Conservation (phyloP, 805 yeast species). For the Kodamaea lidongshanica region DNA sequence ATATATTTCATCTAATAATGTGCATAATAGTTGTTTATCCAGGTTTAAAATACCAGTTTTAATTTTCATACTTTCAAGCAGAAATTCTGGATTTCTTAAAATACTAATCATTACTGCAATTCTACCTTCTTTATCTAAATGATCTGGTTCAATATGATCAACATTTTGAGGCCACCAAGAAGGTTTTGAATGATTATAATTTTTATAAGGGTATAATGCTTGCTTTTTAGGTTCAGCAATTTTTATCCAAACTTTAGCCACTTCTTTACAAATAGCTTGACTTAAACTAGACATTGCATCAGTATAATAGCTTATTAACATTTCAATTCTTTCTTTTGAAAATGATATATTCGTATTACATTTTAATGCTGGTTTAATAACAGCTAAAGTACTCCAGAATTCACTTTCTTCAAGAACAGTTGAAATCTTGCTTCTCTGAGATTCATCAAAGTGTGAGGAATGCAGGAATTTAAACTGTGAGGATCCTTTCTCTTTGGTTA, state of each 20-base stretch:
- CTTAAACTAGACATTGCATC: slow-evolving; percentile 15
- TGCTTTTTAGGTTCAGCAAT: slow-evolving; percentile 63
- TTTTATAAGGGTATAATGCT: slow-evolving; percentile 54
- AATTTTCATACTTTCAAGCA: slow-evolving; percentile 10
- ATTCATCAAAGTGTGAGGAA: slow-evolving; percentile 1
- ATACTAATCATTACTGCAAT: slow-evolving; percentile 42
- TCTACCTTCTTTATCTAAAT: slow-evolving; percentile 54
- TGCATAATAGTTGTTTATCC: slow-evolving; percentile 1
- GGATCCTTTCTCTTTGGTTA: slow-evolving; percentile 1
- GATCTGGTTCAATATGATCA: slow-evolving; percentile 70
- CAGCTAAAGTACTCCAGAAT: slow-evolving; percentile 2
- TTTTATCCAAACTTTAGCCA: slow-evolving; percentile 66
- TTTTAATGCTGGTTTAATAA: slow-evolving; percentile 11
- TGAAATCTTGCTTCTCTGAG: background rate
- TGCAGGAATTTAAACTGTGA: slow-evolving; percentile 3
- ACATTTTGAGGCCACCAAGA: slow-evolving; percentile 65
- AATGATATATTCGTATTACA: slow-evolving; percentile 1
- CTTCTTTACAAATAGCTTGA: slow-evolving; percentile 43
- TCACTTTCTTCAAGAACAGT: background rate
- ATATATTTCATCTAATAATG: slow-evolving; percentile 21
- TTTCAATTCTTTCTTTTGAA: slow-evolving; percentile 1
- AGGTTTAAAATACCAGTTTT: slow-evolving; percentile 6
- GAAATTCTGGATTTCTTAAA: slow-evolving; percentile 16
- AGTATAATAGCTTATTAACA: slow-evolving; percentile 13
- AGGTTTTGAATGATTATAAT: slow-evolving; percentile 46